Evolutionary conservation across 202 grass and related monocot genomes (phyloP), one percentile per base, ranked within the genome.

Genomic region (Musa balbisiana): DNA sequence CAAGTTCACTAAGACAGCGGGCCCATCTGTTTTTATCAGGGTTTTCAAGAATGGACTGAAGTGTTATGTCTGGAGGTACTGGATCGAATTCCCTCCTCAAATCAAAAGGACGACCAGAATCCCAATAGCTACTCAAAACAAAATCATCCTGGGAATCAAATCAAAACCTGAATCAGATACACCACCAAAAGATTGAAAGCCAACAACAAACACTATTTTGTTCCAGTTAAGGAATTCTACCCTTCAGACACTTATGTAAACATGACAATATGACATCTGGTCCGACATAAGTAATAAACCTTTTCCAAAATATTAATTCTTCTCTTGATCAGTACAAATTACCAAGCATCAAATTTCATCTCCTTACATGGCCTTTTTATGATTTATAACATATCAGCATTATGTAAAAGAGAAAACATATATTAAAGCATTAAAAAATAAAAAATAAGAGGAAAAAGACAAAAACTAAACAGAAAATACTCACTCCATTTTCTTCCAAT

Each of bases 111-210:
- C 88, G 88, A 51, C 88, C 90, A 2, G 91, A 87, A 91, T 98
- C 94, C 91, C 91, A 98, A 69, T 98, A 98, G 84, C 87, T 91
- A 85, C 91, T 98, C 83, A 92, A 88, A 80, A 98, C 87, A 90
- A 98, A 90, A 80, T 98, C 95, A 80, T 98, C 95, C 95, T 98
- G 87, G 20, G 79, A 84, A 89, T 75, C 72, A 77, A 73, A 67
- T 51, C 26, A 58, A 64, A 67, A 27, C 23, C 2, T 23, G 11
- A 51, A 54, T 55, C 27, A n/a, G 22, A 2, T 50, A 74, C n/a
- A 76, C 13, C 69, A 51, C 60, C 11, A 84, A 76, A 79, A 22
- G 73, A 62, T 52, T 70, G 25, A 13, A 19, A 71, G 72, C 43
- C 27, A 55, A 27, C 64, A 78, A 65, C 15, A 51, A 29, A 49